phyloP scores from a whole-genome alignment of 2,329 filamentous ascomycete genomes.

The Pseudogymnoascus sp. region DNA sequence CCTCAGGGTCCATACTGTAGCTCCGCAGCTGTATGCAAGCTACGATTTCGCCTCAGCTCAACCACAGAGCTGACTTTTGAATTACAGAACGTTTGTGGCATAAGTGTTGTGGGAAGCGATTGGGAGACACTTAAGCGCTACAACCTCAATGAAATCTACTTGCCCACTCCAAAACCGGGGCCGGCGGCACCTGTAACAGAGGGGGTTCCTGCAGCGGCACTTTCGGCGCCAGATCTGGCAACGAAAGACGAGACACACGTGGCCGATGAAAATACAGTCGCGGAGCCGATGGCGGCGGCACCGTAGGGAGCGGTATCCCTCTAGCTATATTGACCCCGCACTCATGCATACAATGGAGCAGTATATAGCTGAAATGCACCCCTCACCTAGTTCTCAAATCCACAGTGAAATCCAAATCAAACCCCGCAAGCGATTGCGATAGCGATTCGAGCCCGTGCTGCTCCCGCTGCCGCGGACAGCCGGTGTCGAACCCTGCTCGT shows the following conservation, averaged over 20 bases:
- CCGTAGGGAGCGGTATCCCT: background rate
- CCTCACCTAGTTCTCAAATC: background rate
- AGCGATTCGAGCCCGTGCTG: background rate
- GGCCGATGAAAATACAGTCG: background rate
- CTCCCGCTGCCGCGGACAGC: background rate
- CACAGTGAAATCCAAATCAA: constrained; percentile 3
- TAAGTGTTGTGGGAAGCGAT: constrained; percentile 66
- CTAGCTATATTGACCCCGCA: constrained; percentile 4
- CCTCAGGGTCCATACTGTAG: constrained; percentile 9
- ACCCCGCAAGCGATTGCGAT: background rate
- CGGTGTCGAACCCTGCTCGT: background rate
- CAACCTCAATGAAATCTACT: constrained; percentile 71
- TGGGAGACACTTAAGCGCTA: constrained; percentile 71
- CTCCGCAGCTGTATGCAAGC: constrained; percentile 10
- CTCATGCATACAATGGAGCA: background rate
- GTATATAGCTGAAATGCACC: background rate
- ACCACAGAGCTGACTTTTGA: constrained; percentile 15
- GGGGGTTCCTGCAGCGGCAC: background rate
- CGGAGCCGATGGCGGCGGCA: background rate
- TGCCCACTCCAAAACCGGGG: constrained; percentile 17
- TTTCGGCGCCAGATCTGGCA: background rate
- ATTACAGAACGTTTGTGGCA: constrained; percentile 63
- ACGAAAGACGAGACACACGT: background rate
- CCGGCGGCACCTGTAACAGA: constrained; percentile 14
- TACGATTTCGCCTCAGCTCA: constrained; percentile 9